Evolutionary conservation across 495 filamentous ascomycete genomes (phyloP), one percentile per base, ranked within the genome.

Genomic region (Rhypophila decipiens): DNA sequence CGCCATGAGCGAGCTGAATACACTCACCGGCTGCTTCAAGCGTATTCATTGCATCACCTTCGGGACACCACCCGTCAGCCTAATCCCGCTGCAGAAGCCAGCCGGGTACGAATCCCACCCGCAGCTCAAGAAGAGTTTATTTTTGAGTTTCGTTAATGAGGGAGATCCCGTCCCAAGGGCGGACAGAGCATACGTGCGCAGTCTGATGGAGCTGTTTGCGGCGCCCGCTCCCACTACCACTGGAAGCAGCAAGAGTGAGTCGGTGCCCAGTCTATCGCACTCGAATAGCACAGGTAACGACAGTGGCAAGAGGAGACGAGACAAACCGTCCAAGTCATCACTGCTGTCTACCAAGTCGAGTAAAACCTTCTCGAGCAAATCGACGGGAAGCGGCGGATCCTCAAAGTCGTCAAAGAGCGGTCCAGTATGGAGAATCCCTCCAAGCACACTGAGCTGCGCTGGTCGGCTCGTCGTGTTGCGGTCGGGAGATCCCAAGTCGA

Each of bases 21-120:
- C 66, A 39, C 70, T 90, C 2, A 80, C 79, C 0, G 75, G 76
- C 12, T 79, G 73, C 56, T 93, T 91, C 67, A 84, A 81, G 54
- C 75, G 83, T 21, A 68, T 91, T 5, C 86, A 93, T 57, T 94
- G 88, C 60, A 64, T 94, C 23, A 90, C 83, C 0, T 94, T 93
- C 47, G 88, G 88, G 18, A 77, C 85, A 2, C 88, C 88, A 3
- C 88, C 88, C 0, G 67, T 94, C 10, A 84, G 81, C 20, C 65
- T 88, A 7, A 71, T 83, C 0, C 86, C 87, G 0, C 62, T 93
- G 1, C 65, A 72, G 21, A 82, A 77, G 40, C 82, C 86, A 0
- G 41, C 50, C 2, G 62, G 63, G n/a, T 49, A 45, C 12, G 50
- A 52, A 23, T 18, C 50, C 5, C 49, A 55, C 3, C 55, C 66